A percentile compares a stretch with the other conserved stretches of the same genome.
These are phyloP conservation scores for Leccinellum luteum DNA, from an alignment of 768 basidiomycete genomes.

Conservation along the genomic window DNA sequence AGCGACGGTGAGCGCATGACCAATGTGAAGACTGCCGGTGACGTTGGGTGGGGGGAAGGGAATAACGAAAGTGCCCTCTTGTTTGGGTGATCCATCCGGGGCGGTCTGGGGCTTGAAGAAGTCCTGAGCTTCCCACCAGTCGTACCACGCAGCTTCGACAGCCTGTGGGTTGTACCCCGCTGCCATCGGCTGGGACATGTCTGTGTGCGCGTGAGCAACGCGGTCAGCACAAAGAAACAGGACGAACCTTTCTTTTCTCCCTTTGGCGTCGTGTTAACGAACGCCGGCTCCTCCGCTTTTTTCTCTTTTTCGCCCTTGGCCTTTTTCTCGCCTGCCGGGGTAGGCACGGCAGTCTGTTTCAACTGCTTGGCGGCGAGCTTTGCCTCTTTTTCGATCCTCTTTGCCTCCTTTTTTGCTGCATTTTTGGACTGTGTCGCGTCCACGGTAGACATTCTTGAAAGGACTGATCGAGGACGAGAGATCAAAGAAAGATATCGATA, in stretches of 20 bases:
- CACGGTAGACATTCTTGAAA: not conserved
- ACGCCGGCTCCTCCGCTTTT: constrained; percentile 66
- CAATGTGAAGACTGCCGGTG: constrained; percentile 93
- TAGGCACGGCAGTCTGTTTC: constrained; percentile 35
- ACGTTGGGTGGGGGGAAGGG: constrained; percentile 95
- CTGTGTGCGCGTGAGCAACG: constrained; percentile 37
- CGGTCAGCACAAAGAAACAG: not conserved
- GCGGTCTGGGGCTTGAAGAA: constrained; percentile 80
- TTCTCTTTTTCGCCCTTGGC: constrained; percentile 72
- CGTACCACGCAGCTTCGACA: constrained; percentile 95
- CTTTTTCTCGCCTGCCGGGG: constrained; percentile 60
- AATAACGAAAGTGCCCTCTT: constrained; percentile 76
- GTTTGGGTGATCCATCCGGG: constrained; percentile 53
- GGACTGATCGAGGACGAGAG: not conserved
- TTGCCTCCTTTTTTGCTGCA: constrained; percentile 83
- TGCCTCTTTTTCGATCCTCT: constrained; percentile 74
- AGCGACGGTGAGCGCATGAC: constrained; percentile 88
- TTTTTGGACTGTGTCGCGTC: not conserved
- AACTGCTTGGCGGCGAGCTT: constrained; percentile 67
- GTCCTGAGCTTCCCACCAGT: constrained; percentile 93
- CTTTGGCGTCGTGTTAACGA: constrained; percentile 84
- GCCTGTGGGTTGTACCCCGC: constrained; percentile 94
- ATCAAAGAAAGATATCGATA: too few species aligned
- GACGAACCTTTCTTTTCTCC: constrained; percentile 90
- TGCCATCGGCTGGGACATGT: constrained; percentile 84